A percentile compares a stretch with the other conserved stretches of the same genome.
Conservation (phyloP, 2,329 filamentous ascomycete genomes). For the Pyricularia pennisetigena region DNA sequence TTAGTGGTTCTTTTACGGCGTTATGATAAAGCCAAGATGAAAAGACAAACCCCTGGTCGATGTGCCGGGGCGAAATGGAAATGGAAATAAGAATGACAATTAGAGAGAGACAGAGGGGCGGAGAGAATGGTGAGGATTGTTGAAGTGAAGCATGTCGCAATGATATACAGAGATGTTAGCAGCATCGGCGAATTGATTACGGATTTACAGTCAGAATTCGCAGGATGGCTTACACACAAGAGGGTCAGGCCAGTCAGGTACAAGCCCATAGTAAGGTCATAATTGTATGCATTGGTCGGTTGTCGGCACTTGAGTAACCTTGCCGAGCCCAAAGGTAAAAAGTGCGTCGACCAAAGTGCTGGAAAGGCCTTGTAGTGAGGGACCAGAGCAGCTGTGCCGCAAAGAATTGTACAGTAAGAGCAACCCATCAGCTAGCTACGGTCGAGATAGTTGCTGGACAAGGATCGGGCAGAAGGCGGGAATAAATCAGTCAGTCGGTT, state of each 20-base stretch:
- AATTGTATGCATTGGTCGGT: background rate
- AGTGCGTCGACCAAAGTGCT: too few species aligned
- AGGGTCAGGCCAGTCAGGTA: background rate
- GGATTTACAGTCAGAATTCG: background rate
- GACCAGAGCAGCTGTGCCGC: background rate
- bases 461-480: background rate
- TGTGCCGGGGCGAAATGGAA: background rate
- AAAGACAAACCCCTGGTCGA: background rate
- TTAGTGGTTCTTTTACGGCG: background rate
- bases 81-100: background rate
- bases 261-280: background rate
- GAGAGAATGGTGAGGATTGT: too few species aligned
- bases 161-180: background rate
- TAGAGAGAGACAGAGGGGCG: too few species aligned
- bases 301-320: background rate
- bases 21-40: background rate
- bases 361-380: background rate
- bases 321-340: background rate
- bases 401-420: background rate
- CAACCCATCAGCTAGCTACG: background rate
- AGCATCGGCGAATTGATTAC: background rate
- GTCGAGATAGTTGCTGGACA: background rate
- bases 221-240: background rate
- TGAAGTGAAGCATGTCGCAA: too few species aligned
- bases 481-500: background rate